Percentiles rank a stretch among this genome's conserved stretches.
phyloP scores from a whole-genome alignment of 768 basidiomycete genomes.

The Leccinum longicurvipes region DNA sequence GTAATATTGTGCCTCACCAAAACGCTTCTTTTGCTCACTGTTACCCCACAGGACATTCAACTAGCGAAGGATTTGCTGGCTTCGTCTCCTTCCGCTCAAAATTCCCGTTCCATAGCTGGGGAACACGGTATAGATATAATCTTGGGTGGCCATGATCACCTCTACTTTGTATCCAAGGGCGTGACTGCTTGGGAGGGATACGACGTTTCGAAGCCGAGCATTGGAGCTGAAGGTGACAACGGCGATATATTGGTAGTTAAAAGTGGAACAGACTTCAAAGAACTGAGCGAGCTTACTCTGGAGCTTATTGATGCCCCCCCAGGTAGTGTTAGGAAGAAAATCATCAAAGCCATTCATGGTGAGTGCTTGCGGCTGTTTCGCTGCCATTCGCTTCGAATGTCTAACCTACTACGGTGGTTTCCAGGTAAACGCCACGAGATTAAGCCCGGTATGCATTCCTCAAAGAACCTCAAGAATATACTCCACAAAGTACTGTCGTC shows the following conservation, averaged over 20 bases:
- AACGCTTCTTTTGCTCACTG: slow-evolving; percentile 6
- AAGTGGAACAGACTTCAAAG: slow-evolving; percentile 88
- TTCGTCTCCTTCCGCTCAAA: slow-evolving; percentile 53
- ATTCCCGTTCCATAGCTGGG: slow-evolving; percentile 37
- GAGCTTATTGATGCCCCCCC: slow-evolving; percentile 56
- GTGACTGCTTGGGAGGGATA: slow-evolving; percentile 65
- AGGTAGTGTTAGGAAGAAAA: slow-evolving; percentile 60
- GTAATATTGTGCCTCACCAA: slow-evolving; percentile 11
- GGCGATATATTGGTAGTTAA: slow-evolving; percentile 76
- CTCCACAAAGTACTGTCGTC: slow-evolving; percentile 62
- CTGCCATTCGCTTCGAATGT: background rate
- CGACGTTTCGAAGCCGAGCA: slow-evolving; percentile 45
- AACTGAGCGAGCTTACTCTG: slow-evolving; percentile 72
- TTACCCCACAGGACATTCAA: slow-evolving; percentile 52
- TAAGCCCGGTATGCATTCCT: slow-evolving; percentile 56
- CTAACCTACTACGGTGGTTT: background rate
- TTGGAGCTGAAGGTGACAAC: slow-evolving; percentile 69
- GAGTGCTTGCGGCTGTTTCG: slow-evolving; percentile 5
- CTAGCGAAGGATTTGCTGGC: slow-evolving; percentile 68
- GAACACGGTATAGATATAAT: slow-evolving; percentile 80
- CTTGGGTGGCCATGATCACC: slow-evolving; percentile 88
- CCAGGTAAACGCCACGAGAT: slow-evolving; percentile 66
- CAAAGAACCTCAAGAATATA: slow-evolving; percentile 51
- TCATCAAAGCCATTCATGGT: slow-evolving; percentile 65
- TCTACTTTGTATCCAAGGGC: slow-evolving; percentile 71